Base-by-base conservation (phyloP, 2,329 filamentous ascomycete species). In the Rutstroemia sp. region DNA sequence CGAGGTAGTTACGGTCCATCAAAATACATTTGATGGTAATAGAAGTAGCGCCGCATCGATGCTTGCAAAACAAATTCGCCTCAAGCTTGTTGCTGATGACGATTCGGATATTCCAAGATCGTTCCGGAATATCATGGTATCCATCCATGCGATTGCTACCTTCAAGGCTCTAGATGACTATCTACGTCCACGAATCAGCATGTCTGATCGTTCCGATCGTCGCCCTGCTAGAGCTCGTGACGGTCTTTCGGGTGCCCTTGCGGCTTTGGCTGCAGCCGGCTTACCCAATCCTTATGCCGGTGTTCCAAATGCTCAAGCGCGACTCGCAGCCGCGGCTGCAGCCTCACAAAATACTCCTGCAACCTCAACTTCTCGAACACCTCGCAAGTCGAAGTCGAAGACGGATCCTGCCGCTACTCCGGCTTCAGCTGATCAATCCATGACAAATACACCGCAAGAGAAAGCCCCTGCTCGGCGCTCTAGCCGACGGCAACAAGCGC, bases 151-250 rank as follows among this genome's bases (percentile, higher is more conserved):
- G 16, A 97, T 99, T 67, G 92, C 94, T 2, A 97, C 92, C 0
- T 97, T 99, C 76, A 97, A 96, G 71, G 89, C 92, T 0, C 75
- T 99, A 23, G 94, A 97, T 68, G 94, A 99, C 69, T 99, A 97
- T 70, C 78, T 99, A 45, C 86, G 94, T 39, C 94, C 94, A 7
- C 83, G 92, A 59, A 95, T 99, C 58, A 90, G 79, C 65, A 71
- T 94, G 14, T 84, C 88, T 3, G 91, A 96, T 61, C 83, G 89
- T 19, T 84, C 88, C 2, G 91, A 96, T 61, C 83, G 89, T 19
- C 79, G 85, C 45, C 76, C 75, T 9, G 77, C 80, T 30, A 80
- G 86, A 60, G 74, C 73, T 61, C 75, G 73, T 69, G 86, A 76
- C 69, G 82, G 85, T 1, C 73, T 91, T 27, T 80, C 83, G 2